Conservation (phyloP, 495 filamentous ascomycete genomes). For the Friedmanniomyces simplex region DNA sequence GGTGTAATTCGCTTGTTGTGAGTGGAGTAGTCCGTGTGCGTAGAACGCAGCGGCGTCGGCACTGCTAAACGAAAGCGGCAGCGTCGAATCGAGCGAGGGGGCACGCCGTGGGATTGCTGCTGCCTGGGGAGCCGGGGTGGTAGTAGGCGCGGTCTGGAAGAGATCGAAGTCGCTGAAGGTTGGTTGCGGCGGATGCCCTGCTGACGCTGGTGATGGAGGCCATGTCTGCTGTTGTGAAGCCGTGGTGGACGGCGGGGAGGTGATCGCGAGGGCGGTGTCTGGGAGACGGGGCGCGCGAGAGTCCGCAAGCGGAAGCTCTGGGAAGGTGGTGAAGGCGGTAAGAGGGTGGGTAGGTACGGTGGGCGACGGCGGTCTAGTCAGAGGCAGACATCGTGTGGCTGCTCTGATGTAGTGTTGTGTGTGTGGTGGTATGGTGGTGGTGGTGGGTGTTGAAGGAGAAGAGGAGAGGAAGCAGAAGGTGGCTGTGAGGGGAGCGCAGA, state of each 20-base stretch:
- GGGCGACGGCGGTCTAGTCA: constrained; percentile 26
- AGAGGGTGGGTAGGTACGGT: constrained; percentile 3
- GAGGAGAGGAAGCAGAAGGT: constrained; percentile 22
- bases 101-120: constrained; percentile 27
- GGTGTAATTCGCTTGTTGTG: constrained; percentile 4
- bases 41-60: constrained; percentile 3
- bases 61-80: constrained; percentile 31
- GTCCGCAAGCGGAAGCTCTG: constrained; percentile 38
- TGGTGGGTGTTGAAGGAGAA: too few relatives aligned
- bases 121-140: constrained; percentile 18
- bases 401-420: constrained; percentile 27
- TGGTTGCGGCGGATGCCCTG: constrained; percentile 28
- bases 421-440: constrained; percentile 29
- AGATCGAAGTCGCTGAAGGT: constrained; percentile 37
- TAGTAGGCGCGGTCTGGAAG: constrained; percentile 27
- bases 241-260: constrained; percentile 54
- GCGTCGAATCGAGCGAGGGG: constrained; percentile 29
- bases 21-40: neutral
- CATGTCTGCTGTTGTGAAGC: constrained; percentile 53
- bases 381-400: constrained; percentile 41
- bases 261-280: constrained; percentile 40
- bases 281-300: constrained; percentile 42
- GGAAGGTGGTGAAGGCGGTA: constrained; percentile 20
- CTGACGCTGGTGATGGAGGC: constrained; percentile 47
- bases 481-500: neutral